Conservation (phyloP, 768 basidiomycete species). For the Hygrocybe coccinea region DNA sequence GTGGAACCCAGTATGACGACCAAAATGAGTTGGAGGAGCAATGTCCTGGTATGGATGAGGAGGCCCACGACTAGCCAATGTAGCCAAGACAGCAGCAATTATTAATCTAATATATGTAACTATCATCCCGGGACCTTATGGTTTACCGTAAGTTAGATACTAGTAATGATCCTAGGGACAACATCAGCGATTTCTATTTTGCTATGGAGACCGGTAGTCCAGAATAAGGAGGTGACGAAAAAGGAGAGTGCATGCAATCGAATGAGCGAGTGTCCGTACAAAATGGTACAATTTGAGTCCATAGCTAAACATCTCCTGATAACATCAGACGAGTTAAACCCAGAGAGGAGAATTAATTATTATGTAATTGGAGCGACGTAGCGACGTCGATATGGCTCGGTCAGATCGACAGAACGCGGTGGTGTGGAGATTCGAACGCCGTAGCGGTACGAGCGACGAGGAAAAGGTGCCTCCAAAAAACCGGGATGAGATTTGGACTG, state of each 20-base stretch:
- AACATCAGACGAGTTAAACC: neutral
- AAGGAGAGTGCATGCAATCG: neutral
- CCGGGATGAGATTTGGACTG: conserved; percentile 25
- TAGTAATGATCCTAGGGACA: no score
- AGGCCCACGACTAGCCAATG: conserved; percentile 64
- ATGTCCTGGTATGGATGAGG: conserved; percentile 76
- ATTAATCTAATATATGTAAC: neutral
- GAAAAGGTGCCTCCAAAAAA: conserved; percentile 21
- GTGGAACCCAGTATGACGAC: conserved; percentile 68
- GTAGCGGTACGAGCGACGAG: conserved; percentile 32
- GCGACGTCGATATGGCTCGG: conserved; percentile 27
- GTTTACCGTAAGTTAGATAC: neutral
- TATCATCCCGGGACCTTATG: no score
- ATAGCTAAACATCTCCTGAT: neutral
- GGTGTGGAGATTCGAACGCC: conserved; percentile 45
- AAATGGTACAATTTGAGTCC: neutral
- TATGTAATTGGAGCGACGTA: conserved; percentile 27
- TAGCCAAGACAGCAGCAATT: neutral
- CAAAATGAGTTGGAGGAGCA: conserved; percentile 53
- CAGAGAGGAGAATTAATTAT: neutral
- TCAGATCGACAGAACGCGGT: conserved; percentile 30
- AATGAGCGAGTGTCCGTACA: neutral
- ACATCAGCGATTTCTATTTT: neutral
- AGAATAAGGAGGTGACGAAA: neutral
- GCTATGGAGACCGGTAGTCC: conserved; percentile 4